Evolutionary conservation across 257 asterid species (phyloP), one percentile per base, ranked within the genome.

Genomic region (Solanum ahanhuiri): DNA sequence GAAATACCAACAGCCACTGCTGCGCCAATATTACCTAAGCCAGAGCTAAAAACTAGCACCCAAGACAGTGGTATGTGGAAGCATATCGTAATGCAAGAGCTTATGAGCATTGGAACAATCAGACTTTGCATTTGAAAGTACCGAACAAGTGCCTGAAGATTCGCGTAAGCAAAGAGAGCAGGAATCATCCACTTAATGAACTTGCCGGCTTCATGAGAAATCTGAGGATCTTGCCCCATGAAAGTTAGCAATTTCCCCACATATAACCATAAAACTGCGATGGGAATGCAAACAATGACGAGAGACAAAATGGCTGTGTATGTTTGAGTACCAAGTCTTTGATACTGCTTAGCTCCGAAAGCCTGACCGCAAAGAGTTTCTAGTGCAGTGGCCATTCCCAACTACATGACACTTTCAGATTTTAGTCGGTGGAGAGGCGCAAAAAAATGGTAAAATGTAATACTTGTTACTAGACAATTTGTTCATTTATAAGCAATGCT

Each of bases 301-400:
- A 95, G 91, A 77, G 92, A 94, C 9, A 93, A 70, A 14, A 95
- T 90, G 10, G 93, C 97, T 3, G 99, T 92, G 87, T 92, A 93
- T 17, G 95, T 95, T 85, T 93, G 97, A 37, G 93, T 93, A 85
- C 97, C 98, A 31, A 96, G 39, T 87, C 89, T 96, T 67, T 92
- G 88, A 28, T 92, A 96, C 83, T 94, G 98, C 82, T 92, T 81
- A 87, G 98, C 98, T 76, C 98, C 98, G 73, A 87, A 96, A 6
- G 98, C 95, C 83, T 95, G 99, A 31, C 98, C 99, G 4, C 94
- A 89, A 3, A 94, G 88, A 1, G 99, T 95, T 90, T 95, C 99
- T 87, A 96, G 85, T 41, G 96, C 99, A 71, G 94, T 63, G 3
- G 98, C 96, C 98, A 95, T 91, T 25, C 99, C 99, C 58, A 93